Evolutionary conservation across 306 rosid species (phyloP).

Genomic region (Castanea mollissima): DNA sequence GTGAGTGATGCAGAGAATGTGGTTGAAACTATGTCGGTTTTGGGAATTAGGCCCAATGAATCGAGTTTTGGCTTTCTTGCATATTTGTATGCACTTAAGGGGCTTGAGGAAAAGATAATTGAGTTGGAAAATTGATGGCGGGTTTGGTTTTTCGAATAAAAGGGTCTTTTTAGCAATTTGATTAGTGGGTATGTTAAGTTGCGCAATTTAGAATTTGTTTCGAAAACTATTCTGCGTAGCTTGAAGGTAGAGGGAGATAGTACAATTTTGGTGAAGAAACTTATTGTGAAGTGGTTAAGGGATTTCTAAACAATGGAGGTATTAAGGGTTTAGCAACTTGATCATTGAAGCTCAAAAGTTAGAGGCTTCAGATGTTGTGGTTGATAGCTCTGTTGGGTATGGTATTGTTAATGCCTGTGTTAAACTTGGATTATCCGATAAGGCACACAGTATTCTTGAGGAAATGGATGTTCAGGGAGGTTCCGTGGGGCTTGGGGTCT

Average conservation of each 20-base stretch:
- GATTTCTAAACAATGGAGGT: conserved; percentile 52
- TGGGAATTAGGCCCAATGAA: conserved; percentile 70
- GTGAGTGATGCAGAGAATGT: conserved; percentile 63
- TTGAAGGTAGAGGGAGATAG: conserved; percentile 37
- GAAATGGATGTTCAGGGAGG: conserved; percentile 74
- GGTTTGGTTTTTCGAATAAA: conserved; percentile 49
- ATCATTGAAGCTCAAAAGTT: conserved; percentile 69
- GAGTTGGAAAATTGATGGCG: conserved; percentile 62
- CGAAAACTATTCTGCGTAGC: conserved; percentile 52
- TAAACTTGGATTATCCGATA: conserved; percentile 61
- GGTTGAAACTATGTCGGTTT: conserved; percentile 60
- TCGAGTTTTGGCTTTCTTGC: conserved; percentile 76
- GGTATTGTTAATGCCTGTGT: conserved; percentile 83
- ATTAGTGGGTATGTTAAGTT: conserved; percentile 66
- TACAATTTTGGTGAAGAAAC: conserved; percentile 59
- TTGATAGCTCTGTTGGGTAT: conserved; percentile 61
- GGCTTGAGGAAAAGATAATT: conserved; percentile 53
- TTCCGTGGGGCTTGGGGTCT: conserved; percentile 80
- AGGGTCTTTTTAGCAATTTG: conserved; percentile 53
- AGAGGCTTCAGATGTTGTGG: conserved; percentile 44
- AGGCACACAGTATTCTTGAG: conserved; percentile 78
- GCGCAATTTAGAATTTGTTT: conserved; percentile 62
- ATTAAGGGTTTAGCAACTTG: conserved; percentile 64
- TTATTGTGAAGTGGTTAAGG: conserved; percentile 60
- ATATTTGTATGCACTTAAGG: conserved; percentile 80